Evolutionary conservation across 371 early-diverging fungal species (phyloP).

Genomic region (Mortierella sp.): DNA sequence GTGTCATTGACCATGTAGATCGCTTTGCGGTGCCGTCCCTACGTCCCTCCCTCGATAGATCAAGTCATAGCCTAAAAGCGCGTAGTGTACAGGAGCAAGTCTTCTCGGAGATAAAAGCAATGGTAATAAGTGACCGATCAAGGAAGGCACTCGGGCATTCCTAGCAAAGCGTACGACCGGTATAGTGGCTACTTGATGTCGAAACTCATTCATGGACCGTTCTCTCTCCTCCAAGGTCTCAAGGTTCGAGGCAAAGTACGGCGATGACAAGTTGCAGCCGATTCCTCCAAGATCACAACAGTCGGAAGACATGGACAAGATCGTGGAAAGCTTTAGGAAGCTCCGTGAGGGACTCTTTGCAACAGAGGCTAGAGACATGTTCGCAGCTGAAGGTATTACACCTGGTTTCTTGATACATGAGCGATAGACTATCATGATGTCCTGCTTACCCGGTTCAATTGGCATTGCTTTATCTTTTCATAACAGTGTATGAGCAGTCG

Average conservation of each 20-base stretch:
- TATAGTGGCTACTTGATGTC: too few species aligned
- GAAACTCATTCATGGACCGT: not conserved
- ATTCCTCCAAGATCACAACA: slow-evolving; percentile 32
- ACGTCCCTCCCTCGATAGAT: slow-evolving; percentile 11
- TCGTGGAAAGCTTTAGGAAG: slow-evolving; percentile 46
- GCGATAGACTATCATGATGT: too few species aligned
- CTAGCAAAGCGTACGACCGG: too few species aligned
- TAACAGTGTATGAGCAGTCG: slow-evolving; percentile 43
- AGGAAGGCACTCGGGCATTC: too few species aligned
- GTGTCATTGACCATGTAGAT: slow-evolving; percentile 4
- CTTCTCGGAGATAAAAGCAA: slow-evolving; percentile 47
- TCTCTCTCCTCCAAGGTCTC: slow-evolving; percentile 12
- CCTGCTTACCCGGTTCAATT: too few species aligned
- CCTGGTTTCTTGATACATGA: too few species aligned
- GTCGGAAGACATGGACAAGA: slow-evolving; percentile 31
- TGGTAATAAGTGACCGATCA: too few species aligned
- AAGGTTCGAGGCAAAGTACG: slow-evolving; percentile 25
- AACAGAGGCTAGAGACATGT: slow-evolving; percentile 30
- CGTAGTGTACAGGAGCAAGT: slow-evolving; percentile 47
- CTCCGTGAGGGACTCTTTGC: slow-evolving; percentile 50
- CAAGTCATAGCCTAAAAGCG: slow-evolving; percentile 48
- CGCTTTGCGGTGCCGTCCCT: not conserved
- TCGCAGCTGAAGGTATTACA: slow-evolving; percentile 35
- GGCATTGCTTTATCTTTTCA: not conserved
- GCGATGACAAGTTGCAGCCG: slow-evolving; percentile 24